These are phyloP conservation scores for Dentipellis sp. DNA, from an alignment of 768 basidiomycete genomes.

Conservation along the genomic window DNA sequence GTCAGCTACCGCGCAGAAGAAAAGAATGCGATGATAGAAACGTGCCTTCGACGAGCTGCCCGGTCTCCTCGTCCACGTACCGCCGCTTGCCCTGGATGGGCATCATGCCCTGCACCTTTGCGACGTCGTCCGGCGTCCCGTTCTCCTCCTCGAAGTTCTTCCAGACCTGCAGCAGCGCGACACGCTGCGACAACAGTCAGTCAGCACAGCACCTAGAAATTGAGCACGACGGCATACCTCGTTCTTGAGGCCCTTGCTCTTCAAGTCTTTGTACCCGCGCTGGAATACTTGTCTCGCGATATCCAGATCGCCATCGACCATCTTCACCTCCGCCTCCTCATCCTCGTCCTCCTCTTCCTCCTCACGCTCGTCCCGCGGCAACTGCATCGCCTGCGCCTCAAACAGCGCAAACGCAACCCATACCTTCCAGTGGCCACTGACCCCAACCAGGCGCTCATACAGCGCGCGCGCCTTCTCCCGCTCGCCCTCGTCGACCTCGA, in stretches of 20 bases:
- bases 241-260: conserved; percentile 70
- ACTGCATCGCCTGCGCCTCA: conserved; percentile 69
- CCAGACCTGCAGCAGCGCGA: conserved; percentile 90
- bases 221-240: conserved; percentile 48
- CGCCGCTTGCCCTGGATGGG: conserved; percentile 83
- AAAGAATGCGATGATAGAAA: conserved; percentile 1
- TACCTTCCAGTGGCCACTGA: conserved; percentile 92
- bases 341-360: conserved; percentile 58
- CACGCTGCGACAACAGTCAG: conserved; percentile 40
- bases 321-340: conserved; percentile 41
- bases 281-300: conserved; percentile 76
- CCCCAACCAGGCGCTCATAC: conserved; percentile 78
- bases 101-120: conserved; percentile 87
- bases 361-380: conserved; percentile 55
- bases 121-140: conserved; percentile 63
- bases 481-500: conserved; percentile 91
- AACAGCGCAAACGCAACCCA: conserved; percentile 96
- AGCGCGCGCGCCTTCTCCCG: conserved; percentile 73
- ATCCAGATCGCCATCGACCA: conserved; percentile 61
- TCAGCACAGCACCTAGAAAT: not conserved
- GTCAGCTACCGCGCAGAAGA: not conserved
- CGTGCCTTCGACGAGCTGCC: conserved; percentile 79
- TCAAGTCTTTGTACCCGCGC: conserved; percentile 81
- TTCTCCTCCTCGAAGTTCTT: conserved; percentile 83
- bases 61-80: conserved; percentile 76